These are phyloP conservation scores for Fusarium burgessii DNA, from an alignment of 2,329 filamentous ascomycete species.

Conservation along the genomic window DNA sequence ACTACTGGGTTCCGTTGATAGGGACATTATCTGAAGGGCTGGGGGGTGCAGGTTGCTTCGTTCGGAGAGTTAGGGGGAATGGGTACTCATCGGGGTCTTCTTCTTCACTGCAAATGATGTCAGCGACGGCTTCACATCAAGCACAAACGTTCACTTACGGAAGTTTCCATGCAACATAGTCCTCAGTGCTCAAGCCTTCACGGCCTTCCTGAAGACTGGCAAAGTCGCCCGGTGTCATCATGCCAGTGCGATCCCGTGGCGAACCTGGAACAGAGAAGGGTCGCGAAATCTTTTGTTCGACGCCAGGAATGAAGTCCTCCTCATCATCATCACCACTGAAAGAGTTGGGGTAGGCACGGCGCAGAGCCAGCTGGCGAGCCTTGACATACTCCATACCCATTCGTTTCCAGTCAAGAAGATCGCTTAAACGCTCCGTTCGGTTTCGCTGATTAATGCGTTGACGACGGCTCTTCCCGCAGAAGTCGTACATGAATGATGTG, in stretches of 20 bases:
- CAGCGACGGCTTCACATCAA: slow-evolving; percentile 20
- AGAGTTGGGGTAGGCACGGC: slow-evolving; percentile 89
- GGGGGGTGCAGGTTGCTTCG: slow-evolving; percentile 57
- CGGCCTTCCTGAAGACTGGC: slow-evolving; percentile 94
- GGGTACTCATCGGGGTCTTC: slow-evolving; percentile 85
- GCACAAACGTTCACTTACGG: slow-evolving; percentile 75
- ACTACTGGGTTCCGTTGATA: slow-evolving; percentile 44
- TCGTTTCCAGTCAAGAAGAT: slow-evolving; percentile 97
- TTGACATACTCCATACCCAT: slow-evolving; percentile 99
- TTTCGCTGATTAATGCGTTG: slow-evolving; percentile 99
- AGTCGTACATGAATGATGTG: slow-evolving; percentile 88
- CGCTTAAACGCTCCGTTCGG: slow-evolving; percentile 92
- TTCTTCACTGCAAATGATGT: slow-evolving; percentile 74
- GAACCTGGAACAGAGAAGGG: slow-evolving; percentile 95
- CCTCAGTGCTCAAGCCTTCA: slow-evolving; percentile 93
- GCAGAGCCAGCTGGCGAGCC: slow-evolving; percentile 89
- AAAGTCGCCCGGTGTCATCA: slow-evolving; percentile 99
- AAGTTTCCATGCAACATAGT: slow-evolving; percentile 98
- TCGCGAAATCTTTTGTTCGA: slow-evolving; percentile 94
- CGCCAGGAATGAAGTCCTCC: slow-evolving; percentile 90
- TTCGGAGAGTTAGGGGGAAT: slow-evolving; percentile 69
- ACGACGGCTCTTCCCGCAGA: slow-evolving; percentile 89
- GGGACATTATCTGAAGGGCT: slow-evolving; percentile 44
- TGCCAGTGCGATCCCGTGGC: slow-evolving; percentile 88
- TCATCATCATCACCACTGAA: slow-evolving; percentile 85